Evolutionary conservation across 805 yeast species (phyloP).

Genomic region (Candida peoriensis): DNA sequence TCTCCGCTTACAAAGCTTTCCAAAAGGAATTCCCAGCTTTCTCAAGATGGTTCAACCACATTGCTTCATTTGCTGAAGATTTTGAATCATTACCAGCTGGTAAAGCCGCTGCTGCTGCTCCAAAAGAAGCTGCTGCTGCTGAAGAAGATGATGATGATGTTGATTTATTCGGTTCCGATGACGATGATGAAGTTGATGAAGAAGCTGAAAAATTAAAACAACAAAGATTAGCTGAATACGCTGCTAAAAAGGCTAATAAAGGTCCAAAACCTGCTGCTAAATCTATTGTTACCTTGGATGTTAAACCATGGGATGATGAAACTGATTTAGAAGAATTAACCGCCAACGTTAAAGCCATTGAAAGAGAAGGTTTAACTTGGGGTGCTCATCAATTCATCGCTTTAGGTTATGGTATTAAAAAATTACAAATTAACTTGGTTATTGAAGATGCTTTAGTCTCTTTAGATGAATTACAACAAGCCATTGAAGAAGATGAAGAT

Average conservation of each 20-base stretch:
- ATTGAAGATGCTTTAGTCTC: constrained; percentile 97
- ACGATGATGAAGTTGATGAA: constrained; percentile 88
- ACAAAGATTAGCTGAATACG: constrained; percentile 96
- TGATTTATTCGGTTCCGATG: constrained; percentile 91
- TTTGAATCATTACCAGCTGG: constrained; percentile 80
- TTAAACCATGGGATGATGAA: constrained; percentile 99
- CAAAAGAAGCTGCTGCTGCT: constrained; percentile 54
- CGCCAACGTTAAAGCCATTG: constrained; percentile 80
- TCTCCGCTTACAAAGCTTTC: constrained; percentile 89
- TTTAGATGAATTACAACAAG: constrained; percentile 77
- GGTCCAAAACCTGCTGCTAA: constrained; percentile 99
- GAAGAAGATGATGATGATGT: constrained; percentile 83
- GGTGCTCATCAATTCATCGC: constrained; percentile 97
- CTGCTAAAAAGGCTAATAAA: constrained; percentile 94
- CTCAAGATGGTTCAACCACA: constrained; percentile 98
- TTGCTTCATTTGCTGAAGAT: constrained; percentile 87
- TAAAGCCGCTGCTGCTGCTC: constrained; percentile 42
- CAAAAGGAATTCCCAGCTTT: constrained; percentile 88
- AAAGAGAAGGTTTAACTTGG: constrained; percentile 93
- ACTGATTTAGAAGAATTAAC: constrained; percentile 88
- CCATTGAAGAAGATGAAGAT: constrained; percentile 88
- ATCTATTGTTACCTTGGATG: constrained; percentile 93
- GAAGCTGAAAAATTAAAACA: constrained; percentile 97
- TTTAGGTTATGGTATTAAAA: constrained; percentile 99
- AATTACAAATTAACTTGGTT: constrained; percentile 97